Conservation (phyloP, 441 rosid genomes). For the Pelargonium cotyledonis region DNA sequence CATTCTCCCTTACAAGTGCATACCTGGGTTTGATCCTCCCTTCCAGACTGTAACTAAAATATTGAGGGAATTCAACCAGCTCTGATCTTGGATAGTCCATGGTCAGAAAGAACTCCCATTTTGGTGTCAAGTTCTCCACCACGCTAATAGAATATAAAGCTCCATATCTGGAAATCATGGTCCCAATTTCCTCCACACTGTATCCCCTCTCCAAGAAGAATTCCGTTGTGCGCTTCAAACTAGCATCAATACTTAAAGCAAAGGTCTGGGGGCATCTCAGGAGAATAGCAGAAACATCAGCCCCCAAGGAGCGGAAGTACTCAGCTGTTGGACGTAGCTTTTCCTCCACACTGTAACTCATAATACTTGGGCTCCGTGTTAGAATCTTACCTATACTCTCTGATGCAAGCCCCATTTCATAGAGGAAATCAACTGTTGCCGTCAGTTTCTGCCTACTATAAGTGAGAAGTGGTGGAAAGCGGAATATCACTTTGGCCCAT, state of each 20-base stretch:
- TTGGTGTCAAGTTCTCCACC: slow-evolving; percentile 50
- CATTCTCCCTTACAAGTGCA: slow-evolving; percentile 44
- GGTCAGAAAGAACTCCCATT: slow-evolving; percentile 75
- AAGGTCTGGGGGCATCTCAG: slow-evolving; percentile 53
- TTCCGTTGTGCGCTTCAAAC: slow-evolving; percentile 56
- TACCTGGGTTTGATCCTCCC: slow-evolving; percentile 68
- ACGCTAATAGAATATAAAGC: slow-evolving; percentile 61
- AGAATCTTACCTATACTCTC: slow-evolving; percentile 54
- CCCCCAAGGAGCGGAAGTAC: slow-evolving; percentile 53
- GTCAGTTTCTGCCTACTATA: slow-evolving; percentile 60
- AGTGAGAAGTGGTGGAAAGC: slow-evolving; percentile 59
- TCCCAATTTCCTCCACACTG: slow-evolving; percentile 42
- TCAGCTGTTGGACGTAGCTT: slow-evolving; percentile 60
- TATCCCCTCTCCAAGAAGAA: slow-evolving; percentile 60
- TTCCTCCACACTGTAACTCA: slow-evolving; percentile 61
- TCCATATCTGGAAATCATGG: slow-evolving; percentile 65
- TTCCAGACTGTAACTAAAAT: slow-evolving; percentile 64
- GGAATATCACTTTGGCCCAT: slow-evolving; percentile 71
- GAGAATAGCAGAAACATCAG: slow-evolving; percentile 53
- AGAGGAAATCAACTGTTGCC: slow-evolving; percentile 52
- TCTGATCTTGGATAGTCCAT: slow-evolving; percentile 63
- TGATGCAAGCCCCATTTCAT: slow-evolving; percentile 48
- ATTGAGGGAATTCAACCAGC: slow-evolving; percentile 70
- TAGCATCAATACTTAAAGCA: slow-evolving; percentile 65
- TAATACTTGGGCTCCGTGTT: slow-evolving; percentile 56